Evolutionary conservation across 2,329 filamentous ascomycete species (phyloP), one percentile per base, ranked within the genome.

Genomic region (Aspergillus pseudoviridinutans): DNA sequence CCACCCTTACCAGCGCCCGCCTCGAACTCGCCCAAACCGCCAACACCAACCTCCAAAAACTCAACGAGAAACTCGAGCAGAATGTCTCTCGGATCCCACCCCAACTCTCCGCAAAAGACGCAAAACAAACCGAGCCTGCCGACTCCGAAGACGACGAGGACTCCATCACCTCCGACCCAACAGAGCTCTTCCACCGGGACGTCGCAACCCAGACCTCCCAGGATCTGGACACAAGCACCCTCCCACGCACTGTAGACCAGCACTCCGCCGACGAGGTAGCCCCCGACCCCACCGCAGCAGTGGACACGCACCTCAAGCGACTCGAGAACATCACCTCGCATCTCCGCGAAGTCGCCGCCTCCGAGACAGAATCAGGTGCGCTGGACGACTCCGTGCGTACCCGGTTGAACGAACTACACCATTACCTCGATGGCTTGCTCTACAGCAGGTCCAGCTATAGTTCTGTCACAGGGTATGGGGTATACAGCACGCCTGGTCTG

Each of bases 131-230:
- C 76, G 42, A 66, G 73, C n/a, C 41, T 32, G 4, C 3, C 49
- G 49, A 52, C 42, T 17, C 24, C 12, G 58, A 59, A 12, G 77
- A 78, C 20, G 80, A 84, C 47, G 67, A 66, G 14, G 80, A 81
- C 24, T 82, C 79, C 47, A 64, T 77, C 17, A 76, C 75, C 55
- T 84, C 82, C 12, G 85, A 87, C 62, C 83, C 84, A 2, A 85
- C 84, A 1, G 84, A 86, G 67, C 80, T 87, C 44, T 88, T 84
- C 69, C 83, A 86, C 68, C 79, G 84, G 32, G 84, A 87, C 64
- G 80, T 83, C 58, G 85, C 83, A 52, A 86, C 84, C 0, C 85
- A 88, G 65, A 87, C 85, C 2, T 80, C 79, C 2, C 81, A 81
- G 27, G 69, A 70, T 29, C 42, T 59, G 22, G 32, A 27, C 10